These are phyloP conservation scores for Pisolithus orientalis DNA, from an alignment of 768 basidiomycete species.

Conservation along the genomic window DNA sequence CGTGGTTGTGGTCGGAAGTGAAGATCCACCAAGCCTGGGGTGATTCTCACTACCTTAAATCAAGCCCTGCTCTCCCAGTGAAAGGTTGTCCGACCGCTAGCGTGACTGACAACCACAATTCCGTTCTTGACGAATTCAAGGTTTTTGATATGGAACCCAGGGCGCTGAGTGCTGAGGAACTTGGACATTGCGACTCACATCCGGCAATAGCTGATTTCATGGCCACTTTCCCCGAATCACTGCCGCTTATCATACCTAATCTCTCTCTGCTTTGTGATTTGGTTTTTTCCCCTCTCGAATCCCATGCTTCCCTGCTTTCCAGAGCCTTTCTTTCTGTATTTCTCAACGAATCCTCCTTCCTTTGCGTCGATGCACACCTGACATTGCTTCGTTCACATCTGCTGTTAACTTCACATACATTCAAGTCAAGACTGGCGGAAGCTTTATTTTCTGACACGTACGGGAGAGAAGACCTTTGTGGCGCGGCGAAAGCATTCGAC, in stretches of 20 bases:
- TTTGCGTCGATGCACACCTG: slow-evolving; percentile 65
- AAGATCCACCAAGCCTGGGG: slow-evolving; percentile 8
- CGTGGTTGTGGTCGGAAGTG: slow-evolving; percentile 36
- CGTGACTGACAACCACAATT: slow-evolving; percentile 17
- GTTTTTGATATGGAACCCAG: slow-evolving; percentile 70
- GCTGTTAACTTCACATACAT: slow-evolving; percentile 64
- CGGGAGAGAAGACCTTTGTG: slow-evolving; percentile 35
- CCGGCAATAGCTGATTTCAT: slow-evolving; percentile 44
- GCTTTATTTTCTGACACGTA: slow-evolving; percentile 78
- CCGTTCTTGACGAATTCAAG: slow-evolving; percentile 40
- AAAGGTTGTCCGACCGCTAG: background rate
- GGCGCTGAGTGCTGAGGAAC: slow-evolving; percentile 18
- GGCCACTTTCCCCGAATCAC: slow-evolving; percentile 44
- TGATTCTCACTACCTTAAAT: background rate
- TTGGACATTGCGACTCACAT: slow-evolving; percentile 13
- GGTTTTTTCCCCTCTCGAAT: slow-evolving; percentile 54
- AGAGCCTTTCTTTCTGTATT: slow-evolving; percentile 61
- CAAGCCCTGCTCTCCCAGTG: background rate
- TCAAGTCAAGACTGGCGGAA: slow-evolving; percentile 59
- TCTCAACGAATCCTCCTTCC: slow-evolving; percentile 53
- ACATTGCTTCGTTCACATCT: slow-evolving; percentile 68
- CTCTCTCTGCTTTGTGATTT: slow-evolving; percentile 56
- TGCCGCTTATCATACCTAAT: slow-evolving; percentile 63
- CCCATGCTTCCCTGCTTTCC: slow-evolving; percentile 60
- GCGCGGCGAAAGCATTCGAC: slow-evolving; percentile 12